Conservation (phyloP, 2,329 filamentous ascomycete genomes). For the Colletotrichum sp. region DNA sequence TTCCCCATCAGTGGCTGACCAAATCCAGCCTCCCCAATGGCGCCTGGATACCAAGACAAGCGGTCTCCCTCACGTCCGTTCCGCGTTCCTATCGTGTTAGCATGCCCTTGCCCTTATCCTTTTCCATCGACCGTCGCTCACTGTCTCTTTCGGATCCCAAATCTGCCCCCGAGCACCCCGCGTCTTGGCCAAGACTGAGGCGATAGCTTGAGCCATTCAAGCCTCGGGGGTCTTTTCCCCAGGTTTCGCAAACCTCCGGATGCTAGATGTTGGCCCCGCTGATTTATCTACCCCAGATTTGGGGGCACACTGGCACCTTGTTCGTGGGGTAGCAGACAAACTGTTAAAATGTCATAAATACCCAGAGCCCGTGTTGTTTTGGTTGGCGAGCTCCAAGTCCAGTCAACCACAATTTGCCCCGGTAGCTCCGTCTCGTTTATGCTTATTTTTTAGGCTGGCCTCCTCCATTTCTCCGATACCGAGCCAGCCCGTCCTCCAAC, state of each 20-base stretch:
- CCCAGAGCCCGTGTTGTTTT: neutral
- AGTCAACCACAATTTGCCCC: neutral
- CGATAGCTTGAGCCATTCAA: neutral
- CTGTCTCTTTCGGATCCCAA: neutral
- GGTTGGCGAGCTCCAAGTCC: neutral
- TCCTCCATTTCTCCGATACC: no score
- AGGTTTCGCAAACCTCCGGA: neutral
- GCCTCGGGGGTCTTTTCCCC: neutral
- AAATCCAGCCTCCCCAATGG: constrained; percentile 1
- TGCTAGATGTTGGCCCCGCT: constrained; percentile 13
- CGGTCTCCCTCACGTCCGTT: neutral
- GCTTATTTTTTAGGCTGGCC: neutral
- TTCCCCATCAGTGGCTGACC: constrained; percentile 8
- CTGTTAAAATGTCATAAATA: constrained; percentile 7
- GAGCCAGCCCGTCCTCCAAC: neutral
- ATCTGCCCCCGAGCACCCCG: constrained; percentile 8
- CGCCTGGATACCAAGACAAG: neutral
- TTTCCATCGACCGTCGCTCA: neutral
- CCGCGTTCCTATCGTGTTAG: neutral
- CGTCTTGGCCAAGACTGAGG: neutral
- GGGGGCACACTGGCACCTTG: neutral
- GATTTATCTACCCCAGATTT: constrained; percentile 12
- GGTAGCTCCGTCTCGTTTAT: neutral
- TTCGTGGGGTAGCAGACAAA: neutral
- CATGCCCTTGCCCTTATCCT: neutral